phyloP scores from a whole-genome alignment of 352 stramenopile species.

The Phytopythium cucurbitacearum region DNA sequence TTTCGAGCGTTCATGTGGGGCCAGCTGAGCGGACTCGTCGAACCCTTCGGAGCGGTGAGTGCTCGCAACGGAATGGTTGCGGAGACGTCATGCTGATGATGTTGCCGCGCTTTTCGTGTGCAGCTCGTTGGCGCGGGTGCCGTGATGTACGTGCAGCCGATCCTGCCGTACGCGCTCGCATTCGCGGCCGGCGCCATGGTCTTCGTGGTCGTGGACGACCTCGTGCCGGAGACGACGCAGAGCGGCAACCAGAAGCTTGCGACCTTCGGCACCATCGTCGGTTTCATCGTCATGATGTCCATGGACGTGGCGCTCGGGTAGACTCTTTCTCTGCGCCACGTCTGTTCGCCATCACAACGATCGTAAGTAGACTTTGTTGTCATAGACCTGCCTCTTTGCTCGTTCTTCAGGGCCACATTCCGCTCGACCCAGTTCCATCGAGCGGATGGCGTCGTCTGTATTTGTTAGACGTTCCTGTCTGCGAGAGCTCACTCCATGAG shows the following conservation, averaged over 20 bases:
- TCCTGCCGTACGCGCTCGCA: slow-evolving; percentile 87
- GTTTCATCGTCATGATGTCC: slow-evolving; percentile 92
- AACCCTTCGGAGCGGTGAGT: slow-evolving; percentile 81
- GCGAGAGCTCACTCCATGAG: slow-evolving; percentile 32
- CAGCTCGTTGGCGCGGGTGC: slow-evolving; percentile 80
- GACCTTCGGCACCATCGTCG: slow-evolving; percentile 81
- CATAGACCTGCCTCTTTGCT: background rate
- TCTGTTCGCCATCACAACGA: background rate
- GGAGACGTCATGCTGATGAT: slow-evolving; percentile 3
- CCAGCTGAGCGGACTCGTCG: slow-evolving; percentile 86
- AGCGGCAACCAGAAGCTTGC: slow-evolving; percentile 87
- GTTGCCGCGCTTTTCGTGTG: slow-evolving; percentile 5
- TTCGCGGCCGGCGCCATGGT: slow-evolving; percentile 91
- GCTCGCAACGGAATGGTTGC: background rate
- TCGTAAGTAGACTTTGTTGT: background rate
- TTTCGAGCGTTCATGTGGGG: slow-evolving; percentile 88
- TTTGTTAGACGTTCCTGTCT: background rate
- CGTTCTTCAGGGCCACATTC: no score
- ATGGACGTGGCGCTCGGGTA: slow-evolving; percentile 85
- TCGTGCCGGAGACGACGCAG: slow-evolving; percentile 88
- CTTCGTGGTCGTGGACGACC: slow-evolving; percentile 89
- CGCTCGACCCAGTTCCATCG: no score
- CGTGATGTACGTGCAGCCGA: slow-evolving; percentile 84
- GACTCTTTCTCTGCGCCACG: background rate
- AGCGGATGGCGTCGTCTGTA: background rate